Evolutionary conservation across 805 yeast genomes (phyloP).

Genomic region (Scheffersomyces ergatensis): DNA sequence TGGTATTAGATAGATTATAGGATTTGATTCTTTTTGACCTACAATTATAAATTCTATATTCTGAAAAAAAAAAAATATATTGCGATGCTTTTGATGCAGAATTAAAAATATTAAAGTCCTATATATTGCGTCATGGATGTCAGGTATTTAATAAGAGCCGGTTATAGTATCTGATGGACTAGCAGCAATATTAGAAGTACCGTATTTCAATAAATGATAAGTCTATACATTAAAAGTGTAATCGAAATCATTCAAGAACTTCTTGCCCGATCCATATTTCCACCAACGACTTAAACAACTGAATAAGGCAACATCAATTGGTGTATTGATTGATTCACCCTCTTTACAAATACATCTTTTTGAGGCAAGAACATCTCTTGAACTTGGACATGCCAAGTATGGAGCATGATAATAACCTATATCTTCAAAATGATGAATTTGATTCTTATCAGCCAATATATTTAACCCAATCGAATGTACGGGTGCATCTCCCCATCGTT

Average conservation of each 20-base stretch:
- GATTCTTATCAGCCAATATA: slow-evolving; percentile 31
- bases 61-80: neutral
- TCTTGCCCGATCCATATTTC: slow-evolving; percentile 64
- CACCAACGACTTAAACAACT: slow-evolving; percentile 78
- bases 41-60: no score
- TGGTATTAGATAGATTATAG: neutral
- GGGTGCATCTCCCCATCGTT: slow-evolving; percentile 61
- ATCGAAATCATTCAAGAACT: slow-evolving; percentile 46
- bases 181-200: no score
- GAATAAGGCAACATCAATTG: slow-evolving; percentile 44
- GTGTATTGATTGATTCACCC: slow-evolving; percentile 9
- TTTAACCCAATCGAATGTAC: slow-evolving; percentile 39
- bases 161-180: no score
- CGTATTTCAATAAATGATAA: neutral
- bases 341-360: slow-evolving; percentile 39
- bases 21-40: neutral
- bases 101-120: neutral
- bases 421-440: slow-evolving; percentile 44
- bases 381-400: slow-evolving; percentile 39
- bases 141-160: no score
- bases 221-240: slow-evolving; percentile 9
- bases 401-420: slow-evolving; percentile 45
- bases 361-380: slow-evolving; percentile 26
- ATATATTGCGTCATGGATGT: neutral
- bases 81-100: neutral